Percentiles rank a stretch among this genome's conserved stretches.
Conservation (phyloP, 2,329 filamentous ascomycete species). For the Fusarium sp. region DNA sequence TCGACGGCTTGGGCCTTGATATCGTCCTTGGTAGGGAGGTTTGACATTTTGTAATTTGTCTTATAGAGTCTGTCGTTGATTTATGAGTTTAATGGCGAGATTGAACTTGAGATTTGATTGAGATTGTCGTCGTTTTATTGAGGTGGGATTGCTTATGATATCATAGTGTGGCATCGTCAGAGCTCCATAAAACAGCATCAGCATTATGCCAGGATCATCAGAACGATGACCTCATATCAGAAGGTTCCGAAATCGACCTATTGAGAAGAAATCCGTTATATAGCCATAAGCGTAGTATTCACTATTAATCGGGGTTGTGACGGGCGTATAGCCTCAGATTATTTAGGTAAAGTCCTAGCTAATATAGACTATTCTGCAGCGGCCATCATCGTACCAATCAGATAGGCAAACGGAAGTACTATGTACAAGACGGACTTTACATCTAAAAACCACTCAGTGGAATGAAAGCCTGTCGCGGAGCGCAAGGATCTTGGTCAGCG, state of each 20-base stretch:
- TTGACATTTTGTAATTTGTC: constrained; percentile 1
- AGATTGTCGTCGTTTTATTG: background rate
- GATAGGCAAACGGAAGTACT: too few relatives aligned
- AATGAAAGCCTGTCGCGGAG: background rate
- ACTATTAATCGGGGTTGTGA: too few relatives aligned
- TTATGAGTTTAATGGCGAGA: too few relatives aligned
- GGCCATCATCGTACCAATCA: too few relatives aligned
- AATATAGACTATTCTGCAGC: background rate
- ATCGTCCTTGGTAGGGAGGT: constrained; percentile 27
- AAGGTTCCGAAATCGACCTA: background rate
- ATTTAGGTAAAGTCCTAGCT: background rate
- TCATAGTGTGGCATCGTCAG: constrained; percentile 10
- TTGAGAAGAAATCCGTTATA: background rate
- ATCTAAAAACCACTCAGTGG: too few relatives aligned
- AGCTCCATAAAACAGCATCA: constrained; percentile 19
- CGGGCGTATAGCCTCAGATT: background rate
- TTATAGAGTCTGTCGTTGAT: too few relatives aligned
- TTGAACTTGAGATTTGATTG: too few relatives aligned
- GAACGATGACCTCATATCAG: constrained; percentile 17
- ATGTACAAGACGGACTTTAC: too few relatives aligned
- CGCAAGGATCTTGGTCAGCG: background rate
- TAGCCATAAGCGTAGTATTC: too few relatives aligned
- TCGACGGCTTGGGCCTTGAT: constrained; percentile 24
- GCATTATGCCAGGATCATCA: background rate
- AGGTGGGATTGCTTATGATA: background rate